Evolutionary conservation across 257 asterid genomes (phyloP).

Genomic region (Primulina huaijiensis): DNA sequence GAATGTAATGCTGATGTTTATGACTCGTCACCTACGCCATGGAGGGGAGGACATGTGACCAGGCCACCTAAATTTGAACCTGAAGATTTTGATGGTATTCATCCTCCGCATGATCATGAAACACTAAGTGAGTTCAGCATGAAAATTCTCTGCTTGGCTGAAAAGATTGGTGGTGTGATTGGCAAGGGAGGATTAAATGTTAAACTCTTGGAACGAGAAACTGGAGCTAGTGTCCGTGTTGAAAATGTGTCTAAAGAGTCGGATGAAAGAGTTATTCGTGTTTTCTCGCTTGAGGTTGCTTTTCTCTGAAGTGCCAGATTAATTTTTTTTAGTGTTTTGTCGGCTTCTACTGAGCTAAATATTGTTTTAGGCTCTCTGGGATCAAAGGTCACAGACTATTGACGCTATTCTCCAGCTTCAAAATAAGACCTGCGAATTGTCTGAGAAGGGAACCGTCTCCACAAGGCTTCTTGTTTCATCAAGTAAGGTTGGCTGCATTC

Average conservation of each 20-base stretch:
- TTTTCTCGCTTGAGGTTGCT: conserved; percentile 67
- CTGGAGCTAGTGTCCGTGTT: conserved; percentile 67
- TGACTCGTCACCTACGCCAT: conserved; percentile 39
- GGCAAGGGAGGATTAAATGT: conserved; percentile 80
- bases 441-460: conserved; percentile 63
- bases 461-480: conserved; percentile 80
- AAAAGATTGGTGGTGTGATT: conserved; percentile 74
- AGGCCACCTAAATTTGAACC: conserved; percentile 43
- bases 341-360: conserved; percentile 32
- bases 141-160: conserved; percentile 68
- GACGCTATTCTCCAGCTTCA: conserved; percentile 79
- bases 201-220: conserved; percentile 63
- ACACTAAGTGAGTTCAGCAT: conserved; percentile 56
- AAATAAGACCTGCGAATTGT: conserved; percentile 52
- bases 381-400: conserved; percentile 68
- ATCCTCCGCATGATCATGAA: conserved; percentile 45
- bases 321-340: conserved; percentile 16
- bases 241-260: conserved; percentile 47
- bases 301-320: conserved; percentile 23
- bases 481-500: conserved; percentile 82
- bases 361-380: conserved; percentile 51
- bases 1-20: conserved; percentile 39
- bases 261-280: conserved; percentile 68
- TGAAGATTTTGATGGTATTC: conserved; percentile 48
- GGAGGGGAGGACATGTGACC: conserved; percentile 41